Base-by-base conservation (phyloP, 1,284 basidiomycete species). In the Sphaerobolus stellatus region DNA sequence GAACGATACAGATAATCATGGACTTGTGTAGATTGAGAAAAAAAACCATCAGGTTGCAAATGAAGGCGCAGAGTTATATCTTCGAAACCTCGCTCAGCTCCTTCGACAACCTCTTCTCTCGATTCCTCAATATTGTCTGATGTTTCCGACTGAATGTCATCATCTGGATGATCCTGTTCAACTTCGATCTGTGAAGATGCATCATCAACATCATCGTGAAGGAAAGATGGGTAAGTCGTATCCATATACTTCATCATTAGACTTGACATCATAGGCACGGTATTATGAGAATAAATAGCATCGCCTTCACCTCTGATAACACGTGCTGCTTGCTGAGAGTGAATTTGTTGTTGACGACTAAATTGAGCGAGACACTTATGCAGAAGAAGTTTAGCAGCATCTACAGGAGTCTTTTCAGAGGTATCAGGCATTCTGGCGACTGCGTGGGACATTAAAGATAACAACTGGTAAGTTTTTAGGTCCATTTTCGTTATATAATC, bases 401-500 rank as follows among this genome's bases (percentile, higher is more conserved):
- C 45, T 16, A 47, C 31, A 11, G 28, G 24, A 4, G 24, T 22
- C 7, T 41, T 31, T 27, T 56, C 40, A 31, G n/a, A 8, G 4
- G 50, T 27, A 5, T 58, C 30, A 13, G 25, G 4, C 31, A 52
- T 22, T 9, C 36, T 22, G 18, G 27, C 16, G 22, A 57, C 43
- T 6, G 56, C 54, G 4, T 25, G 16, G 30, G 48, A 54, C 33
- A 58, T 22, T 9, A 57, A 24, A 5, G 50, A 48, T 22, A 57
- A 24, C 20, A 58, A 40, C 14, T 58, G 27, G 27, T 48, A 27
- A 3, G 56, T 53, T n/a, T 57, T 48, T 8, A 59, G 11, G 22
- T 59, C 56, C 18, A 36, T 16, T 29, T 60, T 60, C 3, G 59
- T 60, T 40, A 60, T 60, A 25, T 60, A 60, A 25, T 59, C 48